Base-by-base conservation (phyloP, 169 alveolate genomes). In the Cryptosporidium canis region DNA sequence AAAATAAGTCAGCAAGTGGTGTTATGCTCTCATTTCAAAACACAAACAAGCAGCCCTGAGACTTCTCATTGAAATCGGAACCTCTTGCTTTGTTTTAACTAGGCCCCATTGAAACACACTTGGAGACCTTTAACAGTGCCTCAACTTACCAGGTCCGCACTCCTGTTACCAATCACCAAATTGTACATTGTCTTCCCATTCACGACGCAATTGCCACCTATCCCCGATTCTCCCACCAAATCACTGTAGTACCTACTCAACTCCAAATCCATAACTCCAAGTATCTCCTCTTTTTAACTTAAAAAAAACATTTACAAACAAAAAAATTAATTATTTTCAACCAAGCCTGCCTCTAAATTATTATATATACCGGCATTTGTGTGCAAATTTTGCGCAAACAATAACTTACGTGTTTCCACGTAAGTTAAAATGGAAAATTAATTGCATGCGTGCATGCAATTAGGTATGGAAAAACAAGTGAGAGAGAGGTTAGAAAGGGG, bases 121-220 rank as follows among this genome's bases (percentile, higher is more conserved):
- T 21, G 4, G 39, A 58, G 21, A 58, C 44, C 33, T 24, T 27
- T n/a, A 2, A 37, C 11, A 56, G 67, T n/a, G 16, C 16, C 1
- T 35, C 3, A 48, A 71, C 87, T 58, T 61, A 77, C 87, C 31
- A 77, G 53, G 27, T 77, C 87, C 37, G 77, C 70, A 41, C 87
- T 77, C 39, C 27, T 53, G 16, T 77, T 77, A 9, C 87, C 87
- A 37, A 77, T 39, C 5, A 77, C 47, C 21, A 56, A 41, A 33
- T 70, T 70, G n/a, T 61, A 61, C 45, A 61, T 35, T 31, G 24
- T 43, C 14, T 7, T 67, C 18, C 47, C 47, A 31, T 9, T 14
- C 35, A 18, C 18, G 31, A 63, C 11, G 31, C 18, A n/a, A 24
- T 63, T 37, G 18, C 18, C 43, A 63, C 31, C 45, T 7, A n/a